A percentile compares a stretch with the other conserved stretches of the same genome.
phyloP scores from a whole-genome alignment of 495 filamentous ascomycete genomes.

The Talaromyces stipitatus region DNA sequence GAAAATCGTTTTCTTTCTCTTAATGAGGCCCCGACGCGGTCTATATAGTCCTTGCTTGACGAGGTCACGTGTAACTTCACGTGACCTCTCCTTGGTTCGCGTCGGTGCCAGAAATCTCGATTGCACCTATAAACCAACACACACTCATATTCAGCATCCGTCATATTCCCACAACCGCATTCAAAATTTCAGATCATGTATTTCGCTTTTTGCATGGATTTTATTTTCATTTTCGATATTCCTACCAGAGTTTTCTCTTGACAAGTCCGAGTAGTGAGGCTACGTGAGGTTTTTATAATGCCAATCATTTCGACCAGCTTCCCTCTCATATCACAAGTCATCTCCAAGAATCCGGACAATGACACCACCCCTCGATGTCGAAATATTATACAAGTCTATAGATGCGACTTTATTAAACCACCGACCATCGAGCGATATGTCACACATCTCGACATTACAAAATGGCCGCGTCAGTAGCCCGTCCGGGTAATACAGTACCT shows the following conservation, averaged over 20 bases:
- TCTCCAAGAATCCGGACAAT: background rate
- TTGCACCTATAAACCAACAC: too few relatives aligned
- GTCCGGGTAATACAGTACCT: slow-evolving; percentile 1
- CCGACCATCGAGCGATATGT: background rate
- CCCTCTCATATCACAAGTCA: background rate
- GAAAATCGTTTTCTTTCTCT: too few relatives aligned
- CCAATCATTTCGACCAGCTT: background rate
- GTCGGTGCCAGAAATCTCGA: too few relatives aligned
- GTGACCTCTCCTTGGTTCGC: too few relatives aligned
- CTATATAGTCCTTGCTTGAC: too few relatives aligned
- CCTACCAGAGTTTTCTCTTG: too few relatives aligned
- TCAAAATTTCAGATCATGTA: background rate
- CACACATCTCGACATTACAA: background rate
- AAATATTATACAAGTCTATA: slow-evolving; percentile 1
- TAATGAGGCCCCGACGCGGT: too few relatives aligned
- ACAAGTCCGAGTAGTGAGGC: background rate
- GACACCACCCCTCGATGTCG: background rate
- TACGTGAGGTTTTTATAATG: background rate
- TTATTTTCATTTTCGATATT: too few relatives aligned
- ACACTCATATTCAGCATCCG: background rate
- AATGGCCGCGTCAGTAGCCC: background rate
- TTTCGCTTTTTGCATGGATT: background rate
- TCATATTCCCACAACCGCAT: background rate
- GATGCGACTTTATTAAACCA: background rate
- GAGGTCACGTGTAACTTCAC: too few relatives aligned